A percentile compares a stretch with the other conserved stretches of the same genome.
These are phyloP conservation scores for Cajanus cajan DNA, from an alignment of 306 rosid genomes.

Conservation along the genomic window DNA sequence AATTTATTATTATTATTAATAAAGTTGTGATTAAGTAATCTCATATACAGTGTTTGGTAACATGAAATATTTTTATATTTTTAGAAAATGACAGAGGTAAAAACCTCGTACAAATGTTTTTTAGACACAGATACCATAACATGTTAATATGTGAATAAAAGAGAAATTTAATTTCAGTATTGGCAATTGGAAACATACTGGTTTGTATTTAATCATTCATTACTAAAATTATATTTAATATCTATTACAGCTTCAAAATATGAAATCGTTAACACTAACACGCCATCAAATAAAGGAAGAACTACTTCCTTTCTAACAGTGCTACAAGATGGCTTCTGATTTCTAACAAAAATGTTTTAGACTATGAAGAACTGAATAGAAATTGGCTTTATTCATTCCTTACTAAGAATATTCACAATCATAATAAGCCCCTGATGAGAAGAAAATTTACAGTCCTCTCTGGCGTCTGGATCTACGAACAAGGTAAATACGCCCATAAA, in stretches of 20 bases:
- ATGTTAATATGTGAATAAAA: too few species aligned
- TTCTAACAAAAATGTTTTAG: neutral
- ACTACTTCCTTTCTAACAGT: neutral
- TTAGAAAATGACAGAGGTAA: too few species aligned
- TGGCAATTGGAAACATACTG: neutral
- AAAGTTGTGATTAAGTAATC: too few species aligned
- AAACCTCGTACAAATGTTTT: too few species aligned
- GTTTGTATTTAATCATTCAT: neutral
- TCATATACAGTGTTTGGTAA: too few species aligned
- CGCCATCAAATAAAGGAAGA: neutral
- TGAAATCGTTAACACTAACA: neutral
- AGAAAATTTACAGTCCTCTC: conserved; percentile 34
- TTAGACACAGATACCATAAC: too few species aligned
- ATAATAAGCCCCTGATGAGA: neutral
- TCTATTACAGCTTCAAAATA: neutral
- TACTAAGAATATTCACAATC: conserved; percentile 21
- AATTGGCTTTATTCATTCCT: neutral
- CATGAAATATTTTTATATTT: too few species aligned
- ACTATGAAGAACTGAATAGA: neutral
- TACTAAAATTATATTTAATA: neutral
- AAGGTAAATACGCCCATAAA: conserved; percentile 70
- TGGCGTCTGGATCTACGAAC: conserved; percentile 50
- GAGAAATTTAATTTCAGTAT: neutral
- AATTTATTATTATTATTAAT: too few species aligned
- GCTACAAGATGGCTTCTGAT: neutral